A percentile compares a stretch with the other conserved stretches of the same genome.
These are phyloP conservation scores for Candida takata DNA, from an alignment of 805 yeast genomes.

Conservation along the genomic window DNA sequence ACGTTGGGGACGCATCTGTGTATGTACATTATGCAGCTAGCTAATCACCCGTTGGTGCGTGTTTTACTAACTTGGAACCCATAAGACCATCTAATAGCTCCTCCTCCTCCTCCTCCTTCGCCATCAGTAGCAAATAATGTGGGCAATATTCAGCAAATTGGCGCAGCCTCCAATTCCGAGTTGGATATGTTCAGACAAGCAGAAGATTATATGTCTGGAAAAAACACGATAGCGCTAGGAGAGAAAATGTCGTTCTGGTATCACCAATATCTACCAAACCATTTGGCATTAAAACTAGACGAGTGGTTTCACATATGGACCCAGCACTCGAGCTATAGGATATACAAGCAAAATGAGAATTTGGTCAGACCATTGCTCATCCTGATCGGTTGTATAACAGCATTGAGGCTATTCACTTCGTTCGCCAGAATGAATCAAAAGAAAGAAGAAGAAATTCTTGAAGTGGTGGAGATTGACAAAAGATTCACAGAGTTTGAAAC, in stretches of 20 bases:
- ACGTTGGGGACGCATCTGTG: neutral
- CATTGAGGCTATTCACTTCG: slow-evolving; percentile 2
- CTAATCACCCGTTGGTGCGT: too few relatives aligned
- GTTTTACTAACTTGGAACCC: neutral
- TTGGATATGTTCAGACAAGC: too few relatives aligned
- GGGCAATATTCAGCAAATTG: too few relatives aligned
- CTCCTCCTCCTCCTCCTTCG: too few relatives aligned
- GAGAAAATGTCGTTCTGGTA: neutral
- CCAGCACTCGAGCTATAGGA: slow-evolving; percentile 6
- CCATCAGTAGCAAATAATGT: too few relatives aligned
- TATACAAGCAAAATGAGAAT: slow-evolving; percentile 7
- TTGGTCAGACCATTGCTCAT: slow-evolving; percentile 2
- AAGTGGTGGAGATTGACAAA: neutral
- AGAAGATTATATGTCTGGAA: too few relatives aligned
- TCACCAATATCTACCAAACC: slow-evolving; percentile 6
- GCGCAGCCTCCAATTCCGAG: too few relatives aligned
- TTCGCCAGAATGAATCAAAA: neutral
- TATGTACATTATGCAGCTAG: neutral
- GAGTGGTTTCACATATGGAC: slow-evolving; percentile 2
- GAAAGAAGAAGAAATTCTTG: neutral
- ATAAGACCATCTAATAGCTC: too few relatives aligned
- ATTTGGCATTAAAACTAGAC: slow-evolving; percentile 1
- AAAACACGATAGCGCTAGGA: neutral
- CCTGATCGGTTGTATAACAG: slow-evolving; percentile 1
- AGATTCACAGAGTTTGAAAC: slow-evolving; percentile 11